Evolutionary conservation across 2,329 filamentous ascomycete species (phyloP).

Genomic region (Colletotrichum brevisporum): DNA sequence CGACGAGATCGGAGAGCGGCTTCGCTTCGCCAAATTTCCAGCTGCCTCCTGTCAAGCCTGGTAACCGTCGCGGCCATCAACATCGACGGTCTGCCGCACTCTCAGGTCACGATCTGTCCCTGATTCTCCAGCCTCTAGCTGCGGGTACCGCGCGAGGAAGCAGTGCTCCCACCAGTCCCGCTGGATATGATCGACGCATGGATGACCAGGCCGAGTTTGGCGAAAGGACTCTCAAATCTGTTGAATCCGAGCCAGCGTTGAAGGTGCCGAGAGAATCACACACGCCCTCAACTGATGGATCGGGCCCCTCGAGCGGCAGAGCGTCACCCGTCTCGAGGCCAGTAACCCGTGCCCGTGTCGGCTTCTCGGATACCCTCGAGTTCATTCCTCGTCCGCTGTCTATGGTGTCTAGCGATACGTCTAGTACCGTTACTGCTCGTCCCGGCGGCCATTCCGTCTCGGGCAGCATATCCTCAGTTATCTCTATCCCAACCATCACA

Average conservation of each 20-base stretch:
- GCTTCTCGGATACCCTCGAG: slow-evolving; percentile 87
- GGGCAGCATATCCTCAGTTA: slow-evolving; percentile 84
- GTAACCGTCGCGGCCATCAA: slow-evolving; percentile 76
- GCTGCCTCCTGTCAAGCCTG: slow-evolving; percentile 61
- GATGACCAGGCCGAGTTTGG: slow-evolving; percentile 17
- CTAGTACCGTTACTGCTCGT: slow-evolving; percentile 80
- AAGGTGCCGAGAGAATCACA: slow-evolving; percentile 38
- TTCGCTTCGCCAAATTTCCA: slow-evolving; percentile 70
- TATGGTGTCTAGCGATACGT: slow-evolving; percentile 86
- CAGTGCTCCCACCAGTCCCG: slow-evolving; percentile 76
- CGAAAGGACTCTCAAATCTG: slow-evolving; percentile 39
- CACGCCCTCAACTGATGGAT: slow-evolving; percentile 37
- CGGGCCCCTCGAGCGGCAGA: slow-evolving; percentile 37
- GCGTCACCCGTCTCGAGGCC: slow-evolving; percentile 51
- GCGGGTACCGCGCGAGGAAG: slow-evolving; percentile 67
- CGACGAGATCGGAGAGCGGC: slow-evolving; percentile 74
- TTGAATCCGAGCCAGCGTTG: slow-evolving; percentile 35
- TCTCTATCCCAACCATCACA: slow-evolving; percentile 67
- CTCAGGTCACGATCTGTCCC: slow-evolving; percentile 84
- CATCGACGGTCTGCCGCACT: slow-evolving; percentile 88
- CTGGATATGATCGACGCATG: slow-evolving; percentile 54
- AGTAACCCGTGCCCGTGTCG: slow-evolving; percentile 75
- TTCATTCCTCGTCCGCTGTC: slow-evolving; percentile 88
- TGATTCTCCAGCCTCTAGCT: slow-evolving; percentile 73
- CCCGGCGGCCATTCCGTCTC: slow-evolving; percentile 78